A percentile compares a stretch with the other conserved stretches of the same genome.
phyloP scores from a whole-genome alignment of 2,329 filamentous ascomycete species.

The Karstenula rhodostoma region DNA sequence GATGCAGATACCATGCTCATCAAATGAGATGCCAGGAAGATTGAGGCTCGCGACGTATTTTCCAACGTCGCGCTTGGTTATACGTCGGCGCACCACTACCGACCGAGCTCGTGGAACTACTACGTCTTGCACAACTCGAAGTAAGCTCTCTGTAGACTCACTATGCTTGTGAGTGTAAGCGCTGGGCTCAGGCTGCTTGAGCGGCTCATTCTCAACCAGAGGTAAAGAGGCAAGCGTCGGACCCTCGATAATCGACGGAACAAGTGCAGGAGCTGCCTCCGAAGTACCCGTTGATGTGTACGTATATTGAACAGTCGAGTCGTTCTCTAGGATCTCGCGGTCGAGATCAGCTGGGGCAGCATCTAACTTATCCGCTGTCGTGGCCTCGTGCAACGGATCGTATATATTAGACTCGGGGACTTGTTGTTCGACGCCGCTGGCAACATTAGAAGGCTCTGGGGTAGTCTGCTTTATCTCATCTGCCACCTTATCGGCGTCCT shows the following conservation, averaged over 20 bases:
- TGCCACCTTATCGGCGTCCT: background rate
- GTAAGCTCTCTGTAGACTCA: background rate
- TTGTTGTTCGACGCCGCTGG: background rate
- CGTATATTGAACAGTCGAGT: no score
- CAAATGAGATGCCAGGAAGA: slow-evolving; percentile 3
- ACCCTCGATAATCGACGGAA: background rate
- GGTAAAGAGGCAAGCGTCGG: background rate
- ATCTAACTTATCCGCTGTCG: background rate
- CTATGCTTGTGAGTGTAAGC: background rate
- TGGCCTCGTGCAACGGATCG: background rate
- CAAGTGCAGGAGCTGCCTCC: background rate
- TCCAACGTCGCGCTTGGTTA: background rate
- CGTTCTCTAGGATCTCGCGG: no score
- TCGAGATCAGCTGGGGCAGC: background rate
- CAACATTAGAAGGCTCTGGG: background rate
- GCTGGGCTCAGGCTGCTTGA: background rate
- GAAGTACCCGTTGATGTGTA: background rate
- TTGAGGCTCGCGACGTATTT: background rate
- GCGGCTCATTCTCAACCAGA: background rate
- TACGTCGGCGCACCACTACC: background rate
- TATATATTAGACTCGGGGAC: background rate
- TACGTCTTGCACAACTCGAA: background rate
- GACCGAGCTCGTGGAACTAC: background rate
- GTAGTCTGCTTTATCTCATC: background rate
- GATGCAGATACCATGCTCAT: background rate